Base-by-base conservation (phyloP, 768 basidiomycete genomes). In the Russula dissimulans region DNA sequence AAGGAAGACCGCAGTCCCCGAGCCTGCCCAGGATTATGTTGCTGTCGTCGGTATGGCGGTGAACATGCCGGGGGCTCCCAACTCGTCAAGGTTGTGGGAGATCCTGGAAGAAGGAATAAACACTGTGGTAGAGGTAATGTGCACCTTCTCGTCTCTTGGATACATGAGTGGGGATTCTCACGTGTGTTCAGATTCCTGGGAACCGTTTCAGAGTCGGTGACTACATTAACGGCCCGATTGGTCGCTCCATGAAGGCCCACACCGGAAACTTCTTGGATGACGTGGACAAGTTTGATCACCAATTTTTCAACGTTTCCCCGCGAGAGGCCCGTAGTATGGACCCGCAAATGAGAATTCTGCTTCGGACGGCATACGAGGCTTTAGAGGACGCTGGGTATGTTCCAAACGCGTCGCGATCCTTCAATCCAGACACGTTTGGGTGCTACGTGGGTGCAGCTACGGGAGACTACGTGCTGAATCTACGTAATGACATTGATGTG, bases 321-420 rank as follows among this genome's bases (percentile, higher is more conserved):
- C 79, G 87, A 5, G 87, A 89, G 70, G 87, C 88, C 14, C 80
- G 73, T 61, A 81, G 76, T 69, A 89, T 89, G 86, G 85, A 89
- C 66, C 87, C 88, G 7, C 87, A 89, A 64, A 86, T 88, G 63
- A 79, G 87, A 5, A 65, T 89, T 38, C 72, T 89, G 5, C 75
- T 89, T 15, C 85, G 85, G 42, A 77, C 80, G 3, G 84, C 83
- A 5, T 80, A 86, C 55, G 78, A 85, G 58, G 87, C 87, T 0
- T 74, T 89, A 4, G 86, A 89, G 67, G 77, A 82, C 61, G 78
- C 86, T 4, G 88, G 87, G 0, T 89, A 85, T 66, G 80, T 86
- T 14, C 85, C 86, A 0, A 71, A 80, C 52, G 74, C 79, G 2
- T 83, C 83, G 0, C 70, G 75, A 6, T 75, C 77, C 3, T 84